A percentile compares a stretch with the other conserved stretches of the same genome.
These are phyloP conservation scores for Nothophaeocryptopus gaeumannii DNA, from an alignment of 2,329 filamentous ascomycete species.

Conservation along the genomic window DNA sequence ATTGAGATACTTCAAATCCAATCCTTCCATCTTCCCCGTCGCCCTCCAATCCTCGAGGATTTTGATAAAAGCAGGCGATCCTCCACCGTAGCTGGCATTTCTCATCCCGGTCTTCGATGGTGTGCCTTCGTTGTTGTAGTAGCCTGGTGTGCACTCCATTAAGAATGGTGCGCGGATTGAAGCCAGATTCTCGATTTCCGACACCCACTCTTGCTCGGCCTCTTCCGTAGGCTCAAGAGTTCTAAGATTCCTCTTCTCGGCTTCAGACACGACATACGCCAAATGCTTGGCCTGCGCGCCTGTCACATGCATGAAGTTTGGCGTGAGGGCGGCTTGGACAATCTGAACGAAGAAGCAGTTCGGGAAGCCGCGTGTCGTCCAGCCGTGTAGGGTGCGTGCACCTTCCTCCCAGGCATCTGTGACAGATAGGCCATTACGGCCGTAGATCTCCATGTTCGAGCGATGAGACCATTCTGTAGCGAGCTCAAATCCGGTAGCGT, in stretches of 20 bases:
- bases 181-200: conserved; percentile 41
- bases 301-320: conserved; percentile 41
- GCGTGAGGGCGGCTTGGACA: conserved; percentile 41
- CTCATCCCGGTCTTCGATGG: conserved; percentile 8
- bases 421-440: conserved; percentile 47
- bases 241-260: conserved; percentile 27
- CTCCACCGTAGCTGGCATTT: conserved; percentile 23
- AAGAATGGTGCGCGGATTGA: conserved; percentile 39
- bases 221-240: conserved; percentile 46
- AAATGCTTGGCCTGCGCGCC: conserved; percentile 43
- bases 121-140: conserved; percentile 49
- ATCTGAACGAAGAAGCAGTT: conserved; percentile 53
- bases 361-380: conserved; percentile 50
- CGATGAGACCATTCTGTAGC: conserved; percentile 32
- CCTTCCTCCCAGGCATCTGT: conserved; percentile 46
- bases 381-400: conserved; percentile 53
- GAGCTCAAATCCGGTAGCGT: conserved; percentile 45
- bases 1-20: conserved; percentile 18
- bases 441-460: conserved; percentile 32
- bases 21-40: conserved; percentile 19
- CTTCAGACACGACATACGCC: conserved; percentile 44
- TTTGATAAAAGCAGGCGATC: conserved; percentile 21
- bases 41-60: conserved; percentile 23
- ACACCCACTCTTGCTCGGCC: conserved; percentile 50
- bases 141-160: conserved; percentile 53